Base-by-base conservation (phyloP, 139 green algal genomes). In the Chlorella vulgaris region DNA sequence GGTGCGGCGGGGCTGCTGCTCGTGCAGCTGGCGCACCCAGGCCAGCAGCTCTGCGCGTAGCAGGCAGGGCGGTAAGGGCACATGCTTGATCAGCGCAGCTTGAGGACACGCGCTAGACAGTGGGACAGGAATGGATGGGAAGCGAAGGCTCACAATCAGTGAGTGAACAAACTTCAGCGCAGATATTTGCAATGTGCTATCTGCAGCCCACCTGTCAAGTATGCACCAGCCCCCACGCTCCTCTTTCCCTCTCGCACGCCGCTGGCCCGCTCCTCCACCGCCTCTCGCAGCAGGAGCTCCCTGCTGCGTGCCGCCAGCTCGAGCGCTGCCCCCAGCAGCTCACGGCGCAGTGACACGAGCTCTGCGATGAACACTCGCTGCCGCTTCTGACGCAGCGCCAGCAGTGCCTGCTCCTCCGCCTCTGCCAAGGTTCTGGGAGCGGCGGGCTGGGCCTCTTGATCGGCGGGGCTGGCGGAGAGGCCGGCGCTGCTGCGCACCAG, bases 271-370 rank as follows among this genome's bases (percentile, higher is more conserved):
- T 38, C 2, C 26, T 7, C 29, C 33, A 81, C 76, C 24, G 61
- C 63, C 69, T 84, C 80, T 18, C 31, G 33, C 0, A 60, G n/a
- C 69, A 84, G 43, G 40, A 84, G 58, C 42, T 65, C 55, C 26
- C 53, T 39, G 73, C 22, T 29, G 39, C 29, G 43, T 6, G 1
- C 13, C 26, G 80, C 69, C 58, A 84, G 58, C 40, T 53, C 40
- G 26, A 10, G 3, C 2, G 63, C 42, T 2, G 80, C 69, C 1
- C 8, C 7, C 69, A 84, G 69, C 80, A 80, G 55, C 26, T 28
- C 13, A 24, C 60, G 69, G 5, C 61, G 69, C 60, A 84, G 13
- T 1, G 29, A 29, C 33, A 84, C 69, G 2, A 74, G 24, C 67
- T 53, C 65, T 10, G 35, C 58, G 10, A 61, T 51, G 42, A 43